Percentiles rank a stretch among this genome's conserved stretches.
These are phyloP conservation scores for Lentinula aciculospora DNA, from an alignment of 768 basidiomycete species.

Conservation along the genomic window DNA sequence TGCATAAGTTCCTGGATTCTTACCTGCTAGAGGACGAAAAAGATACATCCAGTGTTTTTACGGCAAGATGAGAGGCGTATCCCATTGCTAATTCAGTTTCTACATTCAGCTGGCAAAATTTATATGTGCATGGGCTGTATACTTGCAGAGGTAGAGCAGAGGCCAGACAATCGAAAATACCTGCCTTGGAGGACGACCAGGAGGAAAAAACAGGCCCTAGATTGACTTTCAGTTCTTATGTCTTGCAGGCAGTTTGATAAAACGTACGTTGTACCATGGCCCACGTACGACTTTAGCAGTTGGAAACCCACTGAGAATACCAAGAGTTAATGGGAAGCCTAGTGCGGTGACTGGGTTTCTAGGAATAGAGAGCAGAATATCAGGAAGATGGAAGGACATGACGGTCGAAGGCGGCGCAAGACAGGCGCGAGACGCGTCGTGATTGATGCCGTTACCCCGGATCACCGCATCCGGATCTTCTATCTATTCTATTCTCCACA, in stretches of 20 bases:
- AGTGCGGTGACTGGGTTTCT: slow-evolving; percentile 53
- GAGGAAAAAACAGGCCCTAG: slow-evolving; percentile 44
- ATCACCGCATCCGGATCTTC: not conserved
- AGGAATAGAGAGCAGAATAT: slow-evolving; percentile 46
- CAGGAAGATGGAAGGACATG: slow-evolving; percentile 39
- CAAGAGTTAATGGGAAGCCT: slow-evolving; percentile 53
- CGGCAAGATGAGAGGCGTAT: slow-evolving; percentile 59
- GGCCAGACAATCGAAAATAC: slow-evolving; percentile 61
- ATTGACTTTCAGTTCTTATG: too few relatives aligned
- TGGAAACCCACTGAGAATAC: slow-evolving; percentile 43
- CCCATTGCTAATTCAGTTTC: slow-evolving; percentile 60
- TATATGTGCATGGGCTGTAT: not conserved
- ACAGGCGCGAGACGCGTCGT: too few relatives aligned
- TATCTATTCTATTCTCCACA: not conserved
- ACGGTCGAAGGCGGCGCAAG: slow-evolving; percentile 8
- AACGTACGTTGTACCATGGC: slow-evolving; percentile 56
- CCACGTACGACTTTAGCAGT: slow-evolving; percentile 41
- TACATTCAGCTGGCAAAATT: slow-evolving; percentile 9
- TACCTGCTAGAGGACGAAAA: slow-evolving; percentile 36
- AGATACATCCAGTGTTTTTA: slow-evolving; percentile 43
- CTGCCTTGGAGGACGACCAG: slow-evolving; percentile 44
- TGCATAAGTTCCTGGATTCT: slow-evolving; percentile 12
- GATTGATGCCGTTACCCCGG: too few relatives aligned
- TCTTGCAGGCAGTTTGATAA: not conserved
- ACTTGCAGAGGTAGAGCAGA: slow-evolving; percentile 34